Conservation (phyloP, 169 alveolate genomes). For the Eimeria sp. region DNA sequence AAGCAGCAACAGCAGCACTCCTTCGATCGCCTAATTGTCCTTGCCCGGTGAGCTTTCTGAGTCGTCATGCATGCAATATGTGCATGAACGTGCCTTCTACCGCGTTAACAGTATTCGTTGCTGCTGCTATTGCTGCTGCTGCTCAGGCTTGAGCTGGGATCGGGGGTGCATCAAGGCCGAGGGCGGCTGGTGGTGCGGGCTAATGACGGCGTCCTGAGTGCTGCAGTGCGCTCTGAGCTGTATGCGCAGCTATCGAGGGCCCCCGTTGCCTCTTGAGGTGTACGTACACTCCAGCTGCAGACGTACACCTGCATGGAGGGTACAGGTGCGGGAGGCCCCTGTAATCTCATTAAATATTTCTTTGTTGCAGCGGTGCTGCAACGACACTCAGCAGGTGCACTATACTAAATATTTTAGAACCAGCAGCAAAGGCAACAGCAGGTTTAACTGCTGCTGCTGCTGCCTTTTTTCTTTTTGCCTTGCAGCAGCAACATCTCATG, state of each 20-base stretch:
- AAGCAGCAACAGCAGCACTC: slow-evolving; percentile 8
- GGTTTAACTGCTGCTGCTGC: not conserved
- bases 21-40: not conserved
- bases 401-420: not conserved
- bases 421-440: not conserved
- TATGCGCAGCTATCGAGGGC: slow-evolving; percentile 61
- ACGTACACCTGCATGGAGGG: slow-evolving; percentile 3
- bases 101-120: not conserved
- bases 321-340: not conserved
- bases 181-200: slow-evolving; percentile 54
- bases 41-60: slow-evolving; percentile 6
- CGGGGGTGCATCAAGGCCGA: slow-evolving; percentile 56
- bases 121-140: not conserved
- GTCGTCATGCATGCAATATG: not conserved
- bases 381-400: slow-evolving; percentile 20
- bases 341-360: not conserved
- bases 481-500: slow-evolving; percentile 3
- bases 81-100: not conserved
- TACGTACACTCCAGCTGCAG: slow-evolving; percentile 19
- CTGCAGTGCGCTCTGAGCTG: slow-evolving; percentile 57
- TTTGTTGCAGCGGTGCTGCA: not conserved
- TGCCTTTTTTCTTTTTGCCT: slow-evolving; percentile 24
- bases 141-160: slow-evolving; percentile 61
- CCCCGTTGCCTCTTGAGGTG: slow-evolving; percentile 57
- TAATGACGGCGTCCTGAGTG: slow-evolving; percentile 31